Base-by-base conservation (phyloP, 140 eudicot species). In the Oenanthe javanica region DNA sequence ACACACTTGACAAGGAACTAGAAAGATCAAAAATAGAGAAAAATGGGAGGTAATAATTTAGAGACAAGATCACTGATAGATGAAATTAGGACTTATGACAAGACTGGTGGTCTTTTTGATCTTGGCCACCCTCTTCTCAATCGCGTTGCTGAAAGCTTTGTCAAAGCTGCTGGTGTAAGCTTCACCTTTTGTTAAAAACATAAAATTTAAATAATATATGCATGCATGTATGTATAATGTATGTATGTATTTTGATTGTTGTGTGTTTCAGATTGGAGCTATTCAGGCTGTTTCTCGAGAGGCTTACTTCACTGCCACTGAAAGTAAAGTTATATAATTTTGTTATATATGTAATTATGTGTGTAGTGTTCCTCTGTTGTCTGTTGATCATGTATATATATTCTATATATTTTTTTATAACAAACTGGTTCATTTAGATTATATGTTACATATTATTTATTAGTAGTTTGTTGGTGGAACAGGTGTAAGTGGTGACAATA, bases 91-190 rank as follows among this genome's bases (percentile, higher is more conserved):
- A 76, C 87, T 84, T 89, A 84, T 48, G 96, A 94, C 51, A 92
- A 89, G 78, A 86, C 83, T 2, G 88, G 89, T 0, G 92, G 92
- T 2, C 47, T 89, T 18, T 88, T 92, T 70, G 98, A 92, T 85
- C 84, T 94, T 12, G 98, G 98, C 9, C 98, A 94, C 46, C 98
- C 98, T 54, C 94, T 94, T 15, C 98, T 94, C 43, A 94, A 94
- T 75, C 98, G 97, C 50, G 82, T 94, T 81, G 88, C 96, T 51
- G 96, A 94, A 67, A 86, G 89, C 83, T 94, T 94, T 84, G 86
- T 92, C 82, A 94, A 87, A 77, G 96, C 98, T 71, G 97, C 98
- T 73, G 97, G 97, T 77, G 98, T 92, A 88, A 6, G 75, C 31
- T 42, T 42, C 0, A 42, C 31, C 31, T n/a, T 31, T 31, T 31